These are phyloP conservation scores for Chondrostereum purpureum DNA, from an alignment of 1,284 basidiomycete species.

Conservation along the genomic window DNA sequence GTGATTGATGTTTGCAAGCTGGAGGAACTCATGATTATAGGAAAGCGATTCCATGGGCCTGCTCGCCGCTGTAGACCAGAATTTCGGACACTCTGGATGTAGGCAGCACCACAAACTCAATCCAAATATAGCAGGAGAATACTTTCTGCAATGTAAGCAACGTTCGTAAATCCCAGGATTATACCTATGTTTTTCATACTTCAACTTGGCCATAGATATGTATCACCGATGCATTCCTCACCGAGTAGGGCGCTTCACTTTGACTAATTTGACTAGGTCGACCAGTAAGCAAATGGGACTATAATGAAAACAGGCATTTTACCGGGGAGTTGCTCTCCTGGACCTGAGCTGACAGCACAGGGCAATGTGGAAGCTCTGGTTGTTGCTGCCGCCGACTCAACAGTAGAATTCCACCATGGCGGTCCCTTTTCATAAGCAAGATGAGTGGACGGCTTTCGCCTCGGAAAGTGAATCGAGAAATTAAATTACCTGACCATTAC, in stretches of 20 bases:
- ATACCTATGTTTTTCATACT: too few relatives aligned
- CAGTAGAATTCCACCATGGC: constrained; percentile 49
- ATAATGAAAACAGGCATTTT: too few relatives aligned
- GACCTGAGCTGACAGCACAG: too few relatives aligned
- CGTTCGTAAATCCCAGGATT: neutral
- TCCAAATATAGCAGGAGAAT: too few relatives aligned
- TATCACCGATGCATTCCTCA: too few relatives aligned
- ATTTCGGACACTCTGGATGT: neutral
- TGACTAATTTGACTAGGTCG: too few relatives aligned
- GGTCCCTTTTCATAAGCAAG: constrained; percentile 22
- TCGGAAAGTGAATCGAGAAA: constrained; percentile 11
- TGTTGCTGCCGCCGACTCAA: constrained; percentile 7
- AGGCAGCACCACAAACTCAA: constrained; percentile 2
- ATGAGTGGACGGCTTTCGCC: neutral
- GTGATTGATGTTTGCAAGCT: too few relatives aligned
- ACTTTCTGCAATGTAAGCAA: too few relatives aligned
- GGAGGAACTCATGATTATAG: constrained; percentile 1
- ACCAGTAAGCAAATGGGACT: too few relatives aligned
- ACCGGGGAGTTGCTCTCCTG: too few relatives aligned
- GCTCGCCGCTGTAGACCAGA: neutral
- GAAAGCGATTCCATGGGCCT: neutral
- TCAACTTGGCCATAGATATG: too few relatives aligned
- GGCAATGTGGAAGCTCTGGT: neutral
- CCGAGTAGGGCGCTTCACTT: too few relatives aligned
- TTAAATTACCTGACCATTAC: constrained; percentile 52